Evolutionary conservation across 2,329 filamentous ascomycete genomes (phyloP), one percentile per base, ranked within the genome.

Genomic region (Xenoacremonium recifei): DNA sequence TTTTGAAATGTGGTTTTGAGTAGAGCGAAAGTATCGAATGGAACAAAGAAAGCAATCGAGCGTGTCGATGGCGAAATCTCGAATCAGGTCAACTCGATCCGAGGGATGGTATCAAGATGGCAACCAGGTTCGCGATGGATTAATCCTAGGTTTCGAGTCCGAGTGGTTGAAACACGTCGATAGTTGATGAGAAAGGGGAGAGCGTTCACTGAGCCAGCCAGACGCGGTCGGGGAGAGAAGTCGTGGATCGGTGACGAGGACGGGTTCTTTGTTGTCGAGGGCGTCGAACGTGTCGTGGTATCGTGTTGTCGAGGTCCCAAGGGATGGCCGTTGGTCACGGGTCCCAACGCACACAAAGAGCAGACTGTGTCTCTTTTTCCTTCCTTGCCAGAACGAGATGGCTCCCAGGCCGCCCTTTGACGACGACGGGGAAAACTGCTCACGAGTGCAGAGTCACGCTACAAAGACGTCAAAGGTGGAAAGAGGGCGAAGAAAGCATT

Each of bases 61-160:
- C 23, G 25, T 21, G 39, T 38, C 18, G 35, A 43, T 36, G 32
- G n/a, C n/a, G n/a, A 27, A 21, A 35, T 41, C 44, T 50, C 49
- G 45, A 56, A 45, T 50, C 48, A 53, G 47, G 49, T 58, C 52
- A 56, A 55, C 54, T 59, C 46, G 39, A 55, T 44, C 42, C 48
- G 42, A 54, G 44, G 27, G 27, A 11, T 6, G 29, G 29, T 32
- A 9, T 16, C 21, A 25, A 18, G 16, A 35, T 18, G 38, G 33
- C 39, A 30, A 33, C 27, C 21, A n/a, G 40, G 39, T 21, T 36
- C 31, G 51, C 36, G 30, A 33, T 38, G 39, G 36, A 32, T 9
- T 29, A 27, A n/a, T n/a, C n/a, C n/a, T n/a, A n/a, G n/a, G n/a
- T n/a, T n/a, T n/a, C n/a, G n/a, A n/a, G n/a, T n/a, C n/a, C n/a